Percentiles rank a stretch among this genome's conserved stretches.
Conservation (phyloP, 2,329 filamentous ascomycete species). For the Penicillium griseofulvum region DNA sequence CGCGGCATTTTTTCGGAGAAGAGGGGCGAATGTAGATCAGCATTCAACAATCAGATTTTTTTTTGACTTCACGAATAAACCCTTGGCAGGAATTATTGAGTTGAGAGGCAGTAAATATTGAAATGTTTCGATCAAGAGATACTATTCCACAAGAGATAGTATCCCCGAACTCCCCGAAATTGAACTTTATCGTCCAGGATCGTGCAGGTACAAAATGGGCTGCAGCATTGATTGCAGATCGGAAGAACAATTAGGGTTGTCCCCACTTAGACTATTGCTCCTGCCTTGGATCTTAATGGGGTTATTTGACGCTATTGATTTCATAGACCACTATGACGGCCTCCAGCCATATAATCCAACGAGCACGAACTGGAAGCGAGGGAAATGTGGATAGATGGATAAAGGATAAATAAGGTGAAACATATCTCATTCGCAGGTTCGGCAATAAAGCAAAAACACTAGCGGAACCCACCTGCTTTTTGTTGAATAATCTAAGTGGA, state of each 20-base stretch:
- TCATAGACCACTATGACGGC: background rate
- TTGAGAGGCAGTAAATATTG: background rate
- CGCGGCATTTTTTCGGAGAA: background rate
- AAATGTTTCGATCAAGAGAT: background rate
- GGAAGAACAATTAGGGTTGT: background rate
- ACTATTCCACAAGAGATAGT: too few species aligned
- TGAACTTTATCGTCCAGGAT: background rate
- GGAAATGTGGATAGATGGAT: background rate
- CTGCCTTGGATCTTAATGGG: background rate
- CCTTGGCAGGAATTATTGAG: background rate
- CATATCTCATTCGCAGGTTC: background rate
- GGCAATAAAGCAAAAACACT: background rate
- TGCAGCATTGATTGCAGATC: background rate
- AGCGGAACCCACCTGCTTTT: background rate
- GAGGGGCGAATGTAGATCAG: background rate
- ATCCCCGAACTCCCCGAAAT: background rate
- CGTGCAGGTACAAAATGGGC: background rate
- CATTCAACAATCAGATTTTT: background rate
- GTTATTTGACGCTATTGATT: slow-evolving; percentile 1
- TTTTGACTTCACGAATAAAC: background rate
- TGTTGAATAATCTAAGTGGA: background rate
- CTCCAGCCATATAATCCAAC: background rate
- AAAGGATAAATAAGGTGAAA: background rate
- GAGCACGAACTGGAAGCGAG: background rate
- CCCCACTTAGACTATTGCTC: background rate